A percentile compares a stretch with the other conserved stretches of the same genome.
Evolutionary conservation across 768 basidiomycete genomes (phyloP).

Genomic region (Lyophyllum shimeji): DNA sequence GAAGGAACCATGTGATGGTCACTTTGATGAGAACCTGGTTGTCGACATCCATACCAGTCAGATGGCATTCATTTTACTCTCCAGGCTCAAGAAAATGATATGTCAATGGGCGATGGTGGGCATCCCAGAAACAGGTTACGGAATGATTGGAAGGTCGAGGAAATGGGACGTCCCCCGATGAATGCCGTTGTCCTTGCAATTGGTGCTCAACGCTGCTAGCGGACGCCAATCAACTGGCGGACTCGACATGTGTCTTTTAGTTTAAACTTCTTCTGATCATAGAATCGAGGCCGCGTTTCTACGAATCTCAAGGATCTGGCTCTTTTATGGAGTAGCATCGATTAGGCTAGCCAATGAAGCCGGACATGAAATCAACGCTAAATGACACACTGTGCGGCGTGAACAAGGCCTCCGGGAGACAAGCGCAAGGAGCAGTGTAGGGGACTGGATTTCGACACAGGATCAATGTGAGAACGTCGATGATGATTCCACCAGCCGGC

Average conservation of each 20-base stretch:
- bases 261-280: neutral
- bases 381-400: neutral
- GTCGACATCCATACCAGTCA: neutral
- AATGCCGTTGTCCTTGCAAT: neutral
- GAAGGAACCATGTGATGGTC: constrained; percentile 1
- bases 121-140: neutral
- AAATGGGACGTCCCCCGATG: neutral
- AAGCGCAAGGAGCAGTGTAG: neutral
- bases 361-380: neutral
- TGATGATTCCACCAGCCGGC: no score
- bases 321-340: neutral
- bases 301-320: neutral
- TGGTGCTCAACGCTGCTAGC: neutral
- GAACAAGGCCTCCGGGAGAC: neutral
- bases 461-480: neutral
- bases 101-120: neutral
- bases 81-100: neutral
- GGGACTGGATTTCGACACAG: neutral
- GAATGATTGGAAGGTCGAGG: neutral
- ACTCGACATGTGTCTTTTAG: neutral
- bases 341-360: neutral
- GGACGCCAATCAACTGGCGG: neutral
- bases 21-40: neutral
- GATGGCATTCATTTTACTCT: constrained; percentile 4
- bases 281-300: neutral